Evolutionary conservation across 1,284 basidiomycete genomes (phyloP), one percentile per base, ranked within the genome.

Genomic region (Apiotrichum gamsii): DNA sequence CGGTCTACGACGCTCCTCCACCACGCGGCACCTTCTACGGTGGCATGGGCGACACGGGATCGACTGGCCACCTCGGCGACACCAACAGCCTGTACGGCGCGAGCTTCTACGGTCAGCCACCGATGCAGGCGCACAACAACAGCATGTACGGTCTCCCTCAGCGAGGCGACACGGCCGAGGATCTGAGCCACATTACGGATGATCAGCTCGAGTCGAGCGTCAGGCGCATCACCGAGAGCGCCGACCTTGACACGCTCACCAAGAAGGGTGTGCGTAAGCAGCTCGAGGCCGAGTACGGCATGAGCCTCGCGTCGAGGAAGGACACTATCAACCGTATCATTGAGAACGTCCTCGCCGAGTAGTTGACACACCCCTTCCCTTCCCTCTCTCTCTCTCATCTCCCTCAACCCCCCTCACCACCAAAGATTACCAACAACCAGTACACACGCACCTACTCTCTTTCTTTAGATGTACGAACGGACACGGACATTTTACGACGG

Each of bases 241-340:
- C 88, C 0, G 89, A 95, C 72, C 75, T 95, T 45, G 89, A 90
- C 63, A 82, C 81, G 18, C 79, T 94, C 47, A 94, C 90, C 40
- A 95, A 95, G 76, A 82, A 90, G 58, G 84, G 84, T 58, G 84
- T 96, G 45, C 80, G 91, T 39, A 78, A 82, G 50, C 81, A 83
- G 62, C 74, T 96, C 41, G 87, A 93, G 71, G 80, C 82, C 49
- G 78, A 79, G 56, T 91, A 84, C 62, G 82, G 82, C 23, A 80
- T 65, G 19, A 64, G 58, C 21, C 57, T 76, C 33, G 55, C 54
- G 3, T 45, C 53, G 14, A 62, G 69, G 51, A 76, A 75, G 58
- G 73, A 72, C 34, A 51, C 58, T 31, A 75, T 76, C 51, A 75
- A 74, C 50, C 60, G 59, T 43, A 63, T 69, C 42, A 73, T 75